Conservation (phyloP, 2,329 filamentous ascomycete genomes). For the Penicillium sp. region DNA sequence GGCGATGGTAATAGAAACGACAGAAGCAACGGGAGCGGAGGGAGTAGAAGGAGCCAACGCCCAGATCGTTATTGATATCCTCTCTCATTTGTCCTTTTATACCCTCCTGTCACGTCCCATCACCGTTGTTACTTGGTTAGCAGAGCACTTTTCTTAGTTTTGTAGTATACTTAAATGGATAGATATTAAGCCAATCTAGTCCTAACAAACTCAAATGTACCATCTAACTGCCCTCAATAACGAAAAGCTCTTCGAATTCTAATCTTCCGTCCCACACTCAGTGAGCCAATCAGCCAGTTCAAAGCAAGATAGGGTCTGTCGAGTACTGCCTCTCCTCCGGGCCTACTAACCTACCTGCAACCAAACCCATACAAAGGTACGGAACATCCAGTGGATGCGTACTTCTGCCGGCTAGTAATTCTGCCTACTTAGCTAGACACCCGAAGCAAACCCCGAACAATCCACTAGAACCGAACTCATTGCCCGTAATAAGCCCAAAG, state of each 20-base stretch:
- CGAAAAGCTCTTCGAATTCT: not conserved
- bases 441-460: too few species aligned
- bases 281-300: not conserved
- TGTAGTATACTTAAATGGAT: not conserved
- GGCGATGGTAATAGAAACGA: not conserved
- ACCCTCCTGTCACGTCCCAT: not conserved
- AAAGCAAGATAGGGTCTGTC: not conserved
- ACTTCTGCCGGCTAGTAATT: too few species aligned
- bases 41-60: not conserved
- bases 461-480: too few species aligned
- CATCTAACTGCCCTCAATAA: not conserved
- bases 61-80: not conserved
- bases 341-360: not conserved
- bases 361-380: not conserved
- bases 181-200: not conserved
- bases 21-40: not conserved
- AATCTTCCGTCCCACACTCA: not conserved
- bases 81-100: not conserved
- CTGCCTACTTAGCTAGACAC: too few species aligned
- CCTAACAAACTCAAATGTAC: not conserved
- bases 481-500: too few species aligned
- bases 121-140: not conserved
- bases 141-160: not conserved
- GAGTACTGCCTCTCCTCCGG: not conserved
- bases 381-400: not conserved